Conservation (phyloP, 257 asterid species). For the Orobanche coerulescens region DNA sequence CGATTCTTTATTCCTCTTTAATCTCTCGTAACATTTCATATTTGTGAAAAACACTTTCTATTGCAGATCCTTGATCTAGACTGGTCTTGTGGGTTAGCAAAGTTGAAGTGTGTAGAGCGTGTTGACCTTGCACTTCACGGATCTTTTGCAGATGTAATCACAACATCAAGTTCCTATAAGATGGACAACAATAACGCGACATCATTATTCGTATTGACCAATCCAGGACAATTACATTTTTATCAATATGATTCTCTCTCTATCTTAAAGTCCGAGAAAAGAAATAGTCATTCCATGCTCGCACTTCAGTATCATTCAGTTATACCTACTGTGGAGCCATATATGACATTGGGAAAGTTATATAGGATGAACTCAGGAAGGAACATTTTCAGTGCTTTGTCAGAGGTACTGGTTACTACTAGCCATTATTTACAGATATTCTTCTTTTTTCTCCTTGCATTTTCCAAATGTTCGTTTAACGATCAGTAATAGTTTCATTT, state of each 20-base stretch:
- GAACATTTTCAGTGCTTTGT: conserved; percentile 31
- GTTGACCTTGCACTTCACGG: conserved; percentile 85
- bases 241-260: conserved; percentile 57
- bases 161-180: conserved; percentile 41
- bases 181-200: conserved; percentile 32
- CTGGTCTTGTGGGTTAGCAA: conserved; percentile 86
- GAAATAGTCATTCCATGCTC: conserved; percentile 43
- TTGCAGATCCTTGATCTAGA: conserved; percentile 89
- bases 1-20: neutral
- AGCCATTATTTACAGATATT: conserved; percentile 16
- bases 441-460: neutral
- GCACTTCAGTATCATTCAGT: conserved; percentile 50
- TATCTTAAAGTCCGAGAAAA: conserved; percentile 49
- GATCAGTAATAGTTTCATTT: conserved; percentile 30
- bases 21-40: conserved; percentile 18
- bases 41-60: conserved; percentile 15
- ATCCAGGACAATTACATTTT: conserved; percentile 78
- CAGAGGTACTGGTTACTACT: conserved; percentile 47
- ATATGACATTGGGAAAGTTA: conserved; percentile 66
- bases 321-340: conserved; percentile 77
- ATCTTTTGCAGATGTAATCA: conserved; percentile 74
- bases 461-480: conserved; percentile 20
- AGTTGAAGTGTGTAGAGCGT: conserved; percentile 68
- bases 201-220: conserved; percentile 70
- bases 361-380: conserved; percentile 29